Evolutionary conservation across 2,329 filamentous ascomycete genomes (phyloP).

Genomic region (Periglandula ipomoeae): DNA sequence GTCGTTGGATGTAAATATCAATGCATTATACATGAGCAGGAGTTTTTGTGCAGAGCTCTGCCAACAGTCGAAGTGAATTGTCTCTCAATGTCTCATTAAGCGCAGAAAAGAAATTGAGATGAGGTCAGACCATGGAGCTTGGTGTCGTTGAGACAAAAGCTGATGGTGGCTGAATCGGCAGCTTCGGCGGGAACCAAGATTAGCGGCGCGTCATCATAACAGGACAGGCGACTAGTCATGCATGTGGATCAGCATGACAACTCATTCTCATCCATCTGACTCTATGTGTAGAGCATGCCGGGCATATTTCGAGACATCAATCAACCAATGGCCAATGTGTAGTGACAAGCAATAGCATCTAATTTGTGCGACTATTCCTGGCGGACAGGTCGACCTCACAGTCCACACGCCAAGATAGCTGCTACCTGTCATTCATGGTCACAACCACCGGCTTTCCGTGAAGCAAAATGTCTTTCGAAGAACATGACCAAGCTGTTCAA

Average conservation of each 20-base stretch:
- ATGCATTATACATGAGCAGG: neutral
- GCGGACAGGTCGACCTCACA: too few relatives aligned
- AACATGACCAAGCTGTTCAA: slow-evolving; percentile 34
- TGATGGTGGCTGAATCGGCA: neutral
- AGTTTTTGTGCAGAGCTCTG: too few relatives aligned
- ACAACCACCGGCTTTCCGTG: neutral
- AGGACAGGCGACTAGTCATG: slow-evolving; percentile 14
- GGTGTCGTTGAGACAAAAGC: neutral
- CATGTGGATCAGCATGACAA: too few relatives aligned
- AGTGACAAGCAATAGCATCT: too few relatives aligned
- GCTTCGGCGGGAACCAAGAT: neutral
- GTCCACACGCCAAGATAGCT: neutral
- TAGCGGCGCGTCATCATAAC: slow-evolving; percentile 11
- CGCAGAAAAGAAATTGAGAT: too few relatives aligned
- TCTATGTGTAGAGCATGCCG: too few relatives aligned
- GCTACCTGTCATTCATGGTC: neutral
- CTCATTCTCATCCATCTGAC: too few relatives aligned
- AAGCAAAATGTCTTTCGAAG: slow-evolving; percentile 18
- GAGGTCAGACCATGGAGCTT: neutral
- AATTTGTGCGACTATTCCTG: too few relatives aligned
- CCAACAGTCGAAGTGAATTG: too few relatives aligned
- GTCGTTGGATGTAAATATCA: neutral
- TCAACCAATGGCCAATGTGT: too few relatives aligned
- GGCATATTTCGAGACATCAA: too few relatives aligned
- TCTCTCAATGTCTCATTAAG: too few relatives aligned